A percentile compares a stretch with the other conserved stretches of the same genome.
Evolutionary conservation across 345 rosid genomes (phyloP).

Genomic region (Abelmoschus esculentus): DNA sequence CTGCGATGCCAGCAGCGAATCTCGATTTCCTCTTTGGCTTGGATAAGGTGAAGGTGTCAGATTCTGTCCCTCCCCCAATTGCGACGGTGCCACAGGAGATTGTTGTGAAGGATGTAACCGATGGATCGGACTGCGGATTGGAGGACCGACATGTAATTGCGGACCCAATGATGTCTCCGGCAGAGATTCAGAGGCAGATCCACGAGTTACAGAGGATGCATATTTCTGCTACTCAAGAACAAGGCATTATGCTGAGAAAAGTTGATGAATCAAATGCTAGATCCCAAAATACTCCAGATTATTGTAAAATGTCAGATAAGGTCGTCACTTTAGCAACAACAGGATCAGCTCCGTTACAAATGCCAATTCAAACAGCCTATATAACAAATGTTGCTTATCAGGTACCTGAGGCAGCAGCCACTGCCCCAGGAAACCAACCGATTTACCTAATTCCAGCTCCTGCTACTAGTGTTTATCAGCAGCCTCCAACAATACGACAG

Average conservation of each 20-base stretch:
- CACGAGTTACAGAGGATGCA: conserved; percentile 39
- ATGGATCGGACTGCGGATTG: conserved; percentile 38
- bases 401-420: background rate
- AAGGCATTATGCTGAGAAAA: conserved; percentile 20
- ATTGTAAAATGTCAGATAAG: conserved; percentile 21
- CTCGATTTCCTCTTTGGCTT: conserved; percentile 46
- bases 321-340: conserved; percentile 18
- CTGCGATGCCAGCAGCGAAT: conserved; percentile 18
- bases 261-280: conserved; percentile 21
- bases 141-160: conserved; percentile 32
- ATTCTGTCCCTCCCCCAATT: conserved; percentile 18
- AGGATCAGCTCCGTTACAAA: conserved; percentile 25
- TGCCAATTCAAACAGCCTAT: conserved; percentile 31
- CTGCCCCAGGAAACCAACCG: conserved; percentile 27
- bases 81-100: conserved; percentile 22
- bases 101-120: conserved; percentile 22
- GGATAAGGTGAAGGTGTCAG: conserved; percentile 34
- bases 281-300: conserved; percentile 16
- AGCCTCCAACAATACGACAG: conserved; percentile 25
- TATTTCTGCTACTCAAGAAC: conserved; percentile 25
- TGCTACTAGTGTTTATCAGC: conserved; percentile 20
- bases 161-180: conserved; percentile 21
- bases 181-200: conserved; percentile 35
- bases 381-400: conserved; percentile 22
- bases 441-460: conserved; percentile 33